Percentiles rank a stretch among this genome's conserved stretches.
These are phyloP conservation scores for Leucogyrophana mollusca DNA, from an alignment of 768 basidiomycete genomes.

Conservation along the genomic window DNA sequence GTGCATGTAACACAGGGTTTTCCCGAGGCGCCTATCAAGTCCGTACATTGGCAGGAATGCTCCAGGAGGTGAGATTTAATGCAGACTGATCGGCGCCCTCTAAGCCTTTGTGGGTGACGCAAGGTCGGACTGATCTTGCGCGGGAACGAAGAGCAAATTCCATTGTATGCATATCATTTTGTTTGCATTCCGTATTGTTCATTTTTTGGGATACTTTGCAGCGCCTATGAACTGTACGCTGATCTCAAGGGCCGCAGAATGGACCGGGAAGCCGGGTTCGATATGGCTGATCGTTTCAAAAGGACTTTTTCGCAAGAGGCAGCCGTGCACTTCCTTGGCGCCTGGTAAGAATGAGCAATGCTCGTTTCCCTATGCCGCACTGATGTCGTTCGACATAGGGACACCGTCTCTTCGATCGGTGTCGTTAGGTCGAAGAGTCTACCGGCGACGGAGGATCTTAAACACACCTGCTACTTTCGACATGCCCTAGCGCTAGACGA, in stretches of 20 bases:
- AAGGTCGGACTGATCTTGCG: slow-evolving; percentile 33
- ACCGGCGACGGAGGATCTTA: slow-evolving; percentile 11
- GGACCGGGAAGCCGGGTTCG: slow-evolving; percentile 6
- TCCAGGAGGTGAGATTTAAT: slow-evolving; percentile 30
- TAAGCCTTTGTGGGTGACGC: no score
- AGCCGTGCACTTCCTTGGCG: slow-evolving; percentile 35
- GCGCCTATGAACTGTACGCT: slow-evolving; percentile 30
- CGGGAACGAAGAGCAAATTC: no score
- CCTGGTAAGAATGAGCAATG: slow-evolving; percentile 27
- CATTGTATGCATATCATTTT: slow-evolving; percentile 34
- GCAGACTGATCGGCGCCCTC: no score
- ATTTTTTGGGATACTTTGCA: slow-evolving; percentile 5
- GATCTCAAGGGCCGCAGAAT: slow-evolving; percentile 4
- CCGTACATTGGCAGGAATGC: slow-evolving; percentile 35
- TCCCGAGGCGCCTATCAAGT: no score
- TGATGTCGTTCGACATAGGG: slow-evolving; percentile 29
- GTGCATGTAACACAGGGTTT: slow-evolving; percentile 29
- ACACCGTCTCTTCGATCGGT: no score
- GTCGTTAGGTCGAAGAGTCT: slow-evolving; percentile 21
- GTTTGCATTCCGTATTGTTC: no score
- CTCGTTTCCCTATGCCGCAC: neutral
- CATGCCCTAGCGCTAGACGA: no score
- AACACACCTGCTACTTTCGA: slow-evolving; percentile 31
- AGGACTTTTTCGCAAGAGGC: slow-evolving; percentile 18
- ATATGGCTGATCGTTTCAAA: slow-evolving; percentile 26